Evolutionary conservation across 2,329 filamentous ascomycete genomes (phyloP).

Genomic region (Colletotrichum sp.): DNA sequence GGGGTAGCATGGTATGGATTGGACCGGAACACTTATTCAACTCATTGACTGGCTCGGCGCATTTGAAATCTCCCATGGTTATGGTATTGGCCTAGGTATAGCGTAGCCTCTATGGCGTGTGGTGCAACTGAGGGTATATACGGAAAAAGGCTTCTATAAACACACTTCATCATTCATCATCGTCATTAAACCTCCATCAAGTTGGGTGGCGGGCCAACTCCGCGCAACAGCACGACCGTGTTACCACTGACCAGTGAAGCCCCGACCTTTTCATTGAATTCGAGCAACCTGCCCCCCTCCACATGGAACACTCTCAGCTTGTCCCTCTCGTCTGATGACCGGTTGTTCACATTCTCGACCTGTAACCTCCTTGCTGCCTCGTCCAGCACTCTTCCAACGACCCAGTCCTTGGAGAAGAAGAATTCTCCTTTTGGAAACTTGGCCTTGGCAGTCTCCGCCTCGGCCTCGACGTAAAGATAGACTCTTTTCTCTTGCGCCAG

Average conservation of each 20-base stretch:
- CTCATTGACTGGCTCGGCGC: conserved; percentile 8
- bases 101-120: not conserved
- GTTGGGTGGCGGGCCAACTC: conserved; percentile 80
- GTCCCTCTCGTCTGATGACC: conserved; percentile 76
- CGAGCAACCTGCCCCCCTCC: conserved; percentile 83
- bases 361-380: conserved; percentile 78
- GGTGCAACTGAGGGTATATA: conserved; percentile 18
- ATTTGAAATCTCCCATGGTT: conserved; percentile 1
- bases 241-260: conserved; percentile 78
- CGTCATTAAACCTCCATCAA: conserved; percentile 59
- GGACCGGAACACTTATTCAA: not conserved
- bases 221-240: conserved; percentile 86
- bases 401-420: conserved; percentile 86
- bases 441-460: conserved; percentile 81
- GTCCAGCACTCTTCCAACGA: conserved; percentile 83
- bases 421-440: conserved; percentile 85
- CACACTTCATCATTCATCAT: conserved; percentile 14
- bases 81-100: not conserved
- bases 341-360: conserved; percentile 85
- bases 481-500: conserved; percentile 83
- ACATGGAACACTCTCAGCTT: conserved; percentile 91
- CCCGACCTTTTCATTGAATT: conserved; percentile 88
- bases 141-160: conserved; percentile 5
- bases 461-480: conserved; percentile 90
- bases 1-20: not conserved